phyloP scores from a whole-genome alignment of 306 rosid genomes.

The Citrullus colocynthis region DNA sequence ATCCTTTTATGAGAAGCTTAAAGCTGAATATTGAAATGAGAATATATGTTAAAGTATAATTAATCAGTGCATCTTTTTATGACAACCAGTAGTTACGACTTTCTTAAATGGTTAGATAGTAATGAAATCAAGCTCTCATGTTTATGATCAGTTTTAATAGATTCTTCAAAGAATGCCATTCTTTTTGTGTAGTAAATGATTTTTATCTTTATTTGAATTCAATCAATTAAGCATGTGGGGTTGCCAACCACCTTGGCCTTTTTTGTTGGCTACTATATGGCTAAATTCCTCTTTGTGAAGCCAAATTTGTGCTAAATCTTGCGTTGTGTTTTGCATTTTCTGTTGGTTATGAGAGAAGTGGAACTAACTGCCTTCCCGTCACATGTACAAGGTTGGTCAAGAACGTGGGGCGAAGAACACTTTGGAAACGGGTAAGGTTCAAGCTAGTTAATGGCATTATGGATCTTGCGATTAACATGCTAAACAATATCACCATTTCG shows the following conservation, averaged over 20 bases:
- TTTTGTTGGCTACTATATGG: neutral
- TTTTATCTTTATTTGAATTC: neutral
- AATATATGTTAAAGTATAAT: neutral
- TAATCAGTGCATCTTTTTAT: neutral
- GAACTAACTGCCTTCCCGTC: conserved; percentile 7
- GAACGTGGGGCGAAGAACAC: conserved; percentile 99
- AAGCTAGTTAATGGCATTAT: neutral
- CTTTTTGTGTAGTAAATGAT: neutral
- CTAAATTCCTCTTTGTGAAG: neutral
- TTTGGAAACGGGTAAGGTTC: conserved; percentile 81
- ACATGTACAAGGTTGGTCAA: conserved; percentile 77
- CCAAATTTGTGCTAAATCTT: neutral
- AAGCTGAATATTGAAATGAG: neutral
- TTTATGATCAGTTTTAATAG: neutral
- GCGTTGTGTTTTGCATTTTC: neutral
- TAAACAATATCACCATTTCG: neutral
- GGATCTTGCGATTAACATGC: neutral
- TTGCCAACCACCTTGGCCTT: neutral
- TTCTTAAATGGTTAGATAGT: neutral
- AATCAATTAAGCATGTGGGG: neutral
- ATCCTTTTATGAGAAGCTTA: no score
- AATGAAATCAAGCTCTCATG: neutral
- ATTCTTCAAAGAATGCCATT: neutral
- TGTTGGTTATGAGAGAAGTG: conserved; percentile 9
- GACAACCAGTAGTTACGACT: neutral